A percentile compares a stretch with the other conserved stretches of the same genome.
Conservation (phyloP, 75 land plant genomes). For the Picea sitchensis region DNA sequence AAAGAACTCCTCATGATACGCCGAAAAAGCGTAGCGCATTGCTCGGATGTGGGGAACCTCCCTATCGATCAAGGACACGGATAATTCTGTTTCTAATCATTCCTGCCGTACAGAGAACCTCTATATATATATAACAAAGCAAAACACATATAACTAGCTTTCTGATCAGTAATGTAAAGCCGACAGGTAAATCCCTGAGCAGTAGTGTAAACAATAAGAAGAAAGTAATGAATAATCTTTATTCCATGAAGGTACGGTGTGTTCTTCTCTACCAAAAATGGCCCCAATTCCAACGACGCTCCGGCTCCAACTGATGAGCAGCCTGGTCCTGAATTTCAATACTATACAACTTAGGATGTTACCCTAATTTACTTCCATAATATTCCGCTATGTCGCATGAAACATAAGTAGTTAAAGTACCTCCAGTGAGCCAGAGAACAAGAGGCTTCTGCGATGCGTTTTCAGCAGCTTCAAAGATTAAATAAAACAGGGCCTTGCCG, state of each 20-base stretch:
- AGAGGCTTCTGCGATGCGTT: slow-evolving; percentile 32
- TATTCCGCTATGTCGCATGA: neutral
- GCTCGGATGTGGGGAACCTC: too few relatives aligned
- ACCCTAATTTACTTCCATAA: slow-evolving; percentile 23
- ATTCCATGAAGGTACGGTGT: slow-evolving; percentile 60
- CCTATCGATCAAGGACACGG: too few relatives aligned
- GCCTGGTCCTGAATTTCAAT: slow-evolving; percentile 34
- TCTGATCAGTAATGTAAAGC: too few relatives aligned
- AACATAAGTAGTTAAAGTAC: slow-evolving; percentile 16
- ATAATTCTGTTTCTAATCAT: too few relatives aligned
- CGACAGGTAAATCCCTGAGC: too few relatives aligned
- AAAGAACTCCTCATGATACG: too few relatives aligned
- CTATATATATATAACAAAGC: too few relatives aligned
- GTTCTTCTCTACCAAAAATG: slow-evolving; percentile 50
- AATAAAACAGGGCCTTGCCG: slow-evolving; percentile 51
- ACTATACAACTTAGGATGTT: too few relatives aligned
- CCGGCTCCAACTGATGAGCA: slow-evolving; percentile 88
- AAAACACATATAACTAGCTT: too few relatives aligned
- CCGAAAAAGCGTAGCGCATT: too few relatives aligned
- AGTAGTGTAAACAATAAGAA: too few relatives aligned
- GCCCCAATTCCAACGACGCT: slow-evolving; percentile 73
- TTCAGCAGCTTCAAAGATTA: slow-evolving; percentile 50
- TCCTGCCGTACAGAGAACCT: too few relatives aligned
- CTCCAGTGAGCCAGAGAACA: slow-evolving; percentile 71
- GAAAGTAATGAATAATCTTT: slow-evolving; percentile 28